These are phyloP conservation scores for Kwoniella dejecticola DNA, from an alignment of 768 basidiomycete genomes.

Conservation along the genomic window DNA sequence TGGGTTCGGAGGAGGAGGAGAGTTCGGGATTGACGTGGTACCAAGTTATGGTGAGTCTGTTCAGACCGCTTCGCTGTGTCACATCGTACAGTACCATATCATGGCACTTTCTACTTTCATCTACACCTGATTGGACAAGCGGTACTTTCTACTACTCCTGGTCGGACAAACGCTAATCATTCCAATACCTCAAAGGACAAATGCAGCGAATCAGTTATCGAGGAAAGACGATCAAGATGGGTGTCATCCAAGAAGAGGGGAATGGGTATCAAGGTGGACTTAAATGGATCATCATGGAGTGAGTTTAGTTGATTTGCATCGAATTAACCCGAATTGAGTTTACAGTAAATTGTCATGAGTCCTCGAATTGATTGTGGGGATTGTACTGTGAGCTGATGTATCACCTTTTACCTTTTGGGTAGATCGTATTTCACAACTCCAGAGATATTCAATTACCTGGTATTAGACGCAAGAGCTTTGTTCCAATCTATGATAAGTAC, in stretches of 20 bases:
- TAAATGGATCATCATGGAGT: constrained; percentile 13
- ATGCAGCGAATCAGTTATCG: constrained; percentile 10
- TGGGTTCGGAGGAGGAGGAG: background rate
- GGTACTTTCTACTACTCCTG: too few relatives aligned
- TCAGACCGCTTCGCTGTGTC: too few relatives aligned
- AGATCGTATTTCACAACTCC: constrained; percentile 13
- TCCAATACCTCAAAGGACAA: too few relatives aligned
- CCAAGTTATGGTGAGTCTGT: background rate
- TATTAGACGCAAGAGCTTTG: background rate
- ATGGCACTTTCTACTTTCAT: too few relatives aligned
- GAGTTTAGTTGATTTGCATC: background rate
- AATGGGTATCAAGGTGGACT: background rate
- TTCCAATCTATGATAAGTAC: background rate
- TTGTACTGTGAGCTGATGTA: too few relatives aligned
- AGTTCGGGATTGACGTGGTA: background rate
- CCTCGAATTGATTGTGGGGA: too few relatives aligned
- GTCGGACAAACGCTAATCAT: too few relatives aligned
- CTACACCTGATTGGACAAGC: too few relatives aligned
- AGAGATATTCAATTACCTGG: background rate
- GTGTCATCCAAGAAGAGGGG: background rate
- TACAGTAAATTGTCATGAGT: background rate
- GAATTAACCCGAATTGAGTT: background rate
- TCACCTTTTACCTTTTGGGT: background rate
- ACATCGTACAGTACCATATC: too few relatives aligned
- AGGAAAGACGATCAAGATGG: constrained; percentile 7